Base-by-base conservation (phyloP, 2,329 filamentous ascomycete species). In the Orbilia brochopaga region DNA sequence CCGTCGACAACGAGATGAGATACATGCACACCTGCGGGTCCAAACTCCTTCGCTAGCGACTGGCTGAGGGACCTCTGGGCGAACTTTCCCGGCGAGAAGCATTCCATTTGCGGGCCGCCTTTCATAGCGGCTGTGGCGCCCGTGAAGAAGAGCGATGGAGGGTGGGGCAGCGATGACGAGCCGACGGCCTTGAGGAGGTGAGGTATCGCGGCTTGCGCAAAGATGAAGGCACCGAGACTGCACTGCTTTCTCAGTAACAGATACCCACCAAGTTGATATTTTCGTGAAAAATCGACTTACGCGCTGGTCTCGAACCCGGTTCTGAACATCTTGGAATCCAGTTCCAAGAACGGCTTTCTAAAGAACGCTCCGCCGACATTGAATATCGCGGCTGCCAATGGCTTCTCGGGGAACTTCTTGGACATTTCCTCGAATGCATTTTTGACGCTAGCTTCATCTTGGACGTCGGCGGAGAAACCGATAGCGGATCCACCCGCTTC, bases 1-100 rank as follows among this genome's bases (percentile, higher is more conserved):
- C 91, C 92, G 77, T 96, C 92, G 61, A 95, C 88, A 70, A 96
- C 86, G 3, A 88, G 87, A 80, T 95, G 90, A 0, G 88, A 86
- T 0, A 96, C 88, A 79, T 96, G 92, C 1, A 96, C 85, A 1
- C 92, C 92, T 78, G 90, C 83, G 0, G 92, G 91, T 0, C 89
- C 90, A 79, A 94, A 96, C 78, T 96, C 92, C 64, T 89, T 85
- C 0, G 91, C 90, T 24, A 96, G 82, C 35, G 86, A 89, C 79
- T 93, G 90, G 0, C 85, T 84, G 56, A 95, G 80, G 0, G 88
- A 90, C 32, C 92, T 84, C 75, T 89, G 81, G 2, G 90, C 91
- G 78, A 91, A 95, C 78, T 95, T 96, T 27, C 88, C 89, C 1
- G 87, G 85, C 0, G 91, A 88, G 77, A 96, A 96, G 6, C 85